Conservation (phyloP, 108 stramenopile species). For the Cyclotella kingstonii region DNA sequence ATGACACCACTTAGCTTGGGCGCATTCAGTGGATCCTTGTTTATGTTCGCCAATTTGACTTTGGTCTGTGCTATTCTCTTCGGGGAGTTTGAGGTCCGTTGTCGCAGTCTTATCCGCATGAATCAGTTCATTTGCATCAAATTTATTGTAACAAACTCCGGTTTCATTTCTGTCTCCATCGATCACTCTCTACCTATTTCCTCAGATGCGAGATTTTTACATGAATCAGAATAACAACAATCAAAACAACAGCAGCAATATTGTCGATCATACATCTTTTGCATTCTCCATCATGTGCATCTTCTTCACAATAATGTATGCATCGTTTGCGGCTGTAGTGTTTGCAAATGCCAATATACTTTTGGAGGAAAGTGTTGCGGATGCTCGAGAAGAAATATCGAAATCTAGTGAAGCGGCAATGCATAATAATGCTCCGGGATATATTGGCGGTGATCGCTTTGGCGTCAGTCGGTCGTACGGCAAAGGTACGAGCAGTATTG, state of each 20-base stretch:
- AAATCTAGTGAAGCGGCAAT: conserved; percentile 14
- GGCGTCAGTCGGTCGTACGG: conserved; percentile 19
- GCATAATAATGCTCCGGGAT: conserved; percentile 22
- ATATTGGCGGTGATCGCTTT: conserved; percentile 39
- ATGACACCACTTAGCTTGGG: conserved; percentile 81
- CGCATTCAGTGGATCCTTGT: conserved; percentile 74
- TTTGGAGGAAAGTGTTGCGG: conserved; percentile 68
- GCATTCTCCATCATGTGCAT: conserved; percentile 82
- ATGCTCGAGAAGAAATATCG: conserved; percentile 48
- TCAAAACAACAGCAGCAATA: conserved; percentile 18
- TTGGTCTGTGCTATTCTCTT: conserved; percentile 59
- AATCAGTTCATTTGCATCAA: too few relatives aligned
- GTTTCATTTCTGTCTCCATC: too few relatives aligned
- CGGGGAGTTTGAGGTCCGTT: conserved; percentile 85
- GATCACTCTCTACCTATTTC: conserved; percentile 26
- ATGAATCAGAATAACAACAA: conserved; percentile 29
- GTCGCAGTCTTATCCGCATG: too few relatives aligned
- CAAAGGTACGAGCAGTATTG: conserved; percentile 21
- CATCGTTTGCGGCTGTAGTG: conserved; percentile 64
- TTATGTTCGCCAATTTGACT: conserved; percentile 86
- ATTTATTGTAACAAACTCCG: too few relatives aligned
- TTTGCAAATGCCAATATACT: conserved; percentile 52
- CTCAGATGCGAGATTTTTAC: conserved; percentile 47
- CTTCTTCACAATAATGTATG: conserved; percentile 79
- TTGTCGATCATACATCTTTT: conserved; percentile 57